Evolutionary conservation across 495 filamentous ascomycete species (phyloP).

Genomic region (Talaromyces stipitatus): DNA sequence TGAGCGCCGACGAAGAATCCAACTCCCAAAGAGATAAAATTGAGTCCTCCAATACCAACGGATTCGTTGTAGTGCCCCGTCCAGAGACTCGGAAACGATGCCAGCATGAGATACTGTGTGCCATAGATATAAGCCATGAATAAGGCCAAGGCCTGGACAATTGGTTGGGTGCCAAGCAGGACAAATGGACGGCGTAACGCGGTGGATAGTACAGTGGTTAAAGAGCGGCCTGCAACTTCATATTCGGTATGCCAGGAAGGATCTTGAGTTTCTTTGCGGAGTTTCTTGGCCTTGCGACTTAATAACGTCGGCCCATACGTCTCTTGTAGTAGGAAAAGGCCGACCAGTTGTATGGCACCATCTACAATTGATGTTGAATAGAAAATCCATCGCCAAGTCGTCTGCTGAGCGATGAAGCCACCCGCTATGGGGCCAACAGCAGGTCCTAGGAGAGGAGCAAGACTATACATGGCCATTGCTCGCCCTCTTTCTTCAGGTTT

Average conservation of each 20-base stretch:
- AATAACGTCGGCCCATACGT: constrained; percentile 63
- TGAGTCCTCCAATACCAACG: constrained; percentile 55
- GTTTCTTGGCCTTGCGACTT: constrained; percentile 41
- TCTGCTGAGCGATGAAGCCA: constrained; percentile 60
- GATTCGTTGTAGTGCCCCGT: constrained; percentile 51
- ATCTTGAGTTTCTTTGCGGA: constrained; percentile 61
- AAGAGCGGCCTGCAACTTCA: constrained; percentile 41
- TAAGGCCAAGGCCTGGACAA: constrained; percentile 50
- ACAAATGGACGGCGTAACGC: constrained; percentile 49
- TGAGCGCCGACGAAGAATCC: constrained; percentile 64
- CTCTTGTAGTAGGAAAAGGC: constrained; percentile 61
- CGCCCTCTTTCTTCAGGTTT: constrained; percentile 55
- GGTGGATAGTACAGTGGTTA: constrained; percentile 31
- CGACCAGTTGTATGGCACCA: constrained; percentile 52
- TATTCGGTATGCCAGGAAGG: constrained; percentile 52
- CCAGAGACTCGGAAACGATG: constrained; percentile 62
- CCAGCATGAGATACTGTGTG: constrained; percentile 63
- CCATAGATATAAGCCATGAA: constrained; percentile 69
- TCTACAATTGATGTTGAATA: constrained; percentile 55
- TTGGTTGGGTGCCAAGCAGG: constrained; percentile 52
- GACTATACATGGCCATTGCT: constrained; percentile 55
- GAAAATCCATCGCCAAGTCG: constrained; percentile 67
- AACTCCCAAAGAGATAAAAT: constrained; percentile 62
- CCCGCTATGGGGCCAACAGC: constrained; percentile 57
- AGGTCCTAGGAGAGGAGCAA: constrained; percentile 60